A percentile compares a stretch with the other conserved stretches of the same genome.
Conservation (phyloP, 2,329 filamentous ascomycete genomes). For the Pseudogymnoascus destructans region DNA sequence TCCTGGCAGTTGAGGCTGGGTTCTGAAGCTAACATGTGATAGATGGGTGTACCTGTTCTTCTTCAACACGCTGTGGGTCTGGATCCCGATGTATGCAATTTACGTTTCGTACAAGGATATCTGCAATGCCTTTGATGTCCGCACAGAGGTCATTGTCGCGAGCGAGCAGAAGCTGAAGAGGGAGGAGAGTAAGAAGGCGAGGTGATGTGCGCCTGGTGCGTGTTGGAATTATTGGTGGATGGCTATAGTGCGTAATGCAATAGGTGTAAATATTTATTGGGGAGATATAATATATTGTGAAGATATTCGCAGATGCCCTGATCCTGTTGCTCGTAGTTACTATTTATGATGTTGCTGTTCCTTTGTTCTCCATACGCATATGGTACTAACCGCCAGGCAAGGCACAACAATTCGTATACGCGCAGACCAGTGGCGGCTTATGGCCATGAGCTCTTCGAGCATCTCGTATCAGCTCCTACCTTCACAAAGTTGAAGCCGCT, state of each 20-base stretch:
- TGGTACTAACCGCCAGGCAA: slow-evolving; percentile 4
- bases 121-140: slow-evolving; percentile 37
- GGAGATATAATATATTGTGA: neutral
- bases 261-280: neutral
- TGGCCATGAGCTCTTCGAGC: neutral
- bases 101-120: slow-evolving; percentile 44
- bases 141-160: slow-evolving; percentile 21
- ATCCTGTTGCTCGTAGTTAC: neutral
- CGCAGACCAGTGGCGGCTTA: neutral
- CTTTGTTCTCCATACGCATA: neutral
- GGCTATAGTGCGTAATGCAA: neutral
- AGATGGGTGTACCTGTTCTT: slow-evolving; percentile 53
- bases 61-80: slow-evolving; percentile 57
- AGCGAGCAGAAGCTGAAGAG: slow-evolving; percentile 26
- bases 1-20: neutral
- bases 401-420: slow-evolving; percentile 5
- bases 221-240: neutral
- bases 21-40: neutral
- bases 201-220: slow-evolving; percentile 3
- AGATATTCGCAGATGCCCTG: neutral
- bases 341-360: neutral
- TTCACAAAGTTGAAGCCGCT: neutral
- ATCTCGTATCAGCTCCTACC: neutral
- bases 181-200: slow-evolving; percentile 18
- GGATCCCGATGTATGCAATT: slow-evolving; percentile 46